Percentiles rank a stretch among this genome's conserved stretches.
Conservation (phyloP, 2,329 filamentous ascomycete genomes). For the Alternaria tenuissima region DNA sequence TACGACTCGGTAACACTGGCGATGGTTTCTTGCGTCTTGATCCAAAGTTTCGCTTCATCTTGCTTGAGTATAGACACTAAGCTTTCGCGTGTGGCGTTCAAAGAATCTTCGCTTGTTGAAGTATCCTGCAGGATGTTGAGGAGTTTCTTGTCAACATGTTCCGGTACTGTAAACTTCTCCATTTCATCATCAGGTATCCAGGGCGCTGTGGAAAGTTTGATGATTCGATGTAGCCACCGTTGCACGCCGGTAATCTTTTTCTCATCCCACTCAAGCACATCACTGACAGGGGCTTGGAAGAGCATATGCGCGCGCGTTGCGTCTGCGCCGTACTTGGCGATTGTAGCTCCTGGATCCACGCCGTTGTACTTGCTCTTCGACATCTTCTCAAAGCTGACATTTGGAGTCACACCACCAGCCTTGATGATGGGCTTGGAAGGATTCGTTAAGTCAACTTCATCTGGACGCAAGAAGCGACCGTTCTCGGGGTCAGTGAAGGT, state of each 20-base stretch:
- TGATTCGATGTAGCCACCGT: conserved; percentile 77
- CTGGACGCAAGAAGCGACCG: conserved; percentile 78
- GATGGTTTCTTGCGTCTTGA: conserved; percentile 73
- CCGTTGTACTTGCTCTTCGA: conserved; percentile 95
- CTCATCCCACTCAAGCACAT: conserved; percentile 89
- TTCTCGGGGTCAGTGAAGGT: conserved; percentile 79
- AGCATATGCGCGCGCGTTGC: conserved; percentile 86
- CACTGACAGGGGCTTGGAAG: conserved; percentile 84
- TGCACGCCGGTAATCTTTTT: conserved; percentile 81
- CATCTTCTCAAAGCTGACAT: conserved; percentile 86
- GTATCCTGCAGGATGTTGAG: conserved; percentile 25
- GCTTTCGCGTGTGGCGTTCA: not conserved
- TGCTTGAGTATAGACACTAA: conserved; percentile 21
- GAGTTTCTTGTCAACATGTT: conserved; percentile 39
- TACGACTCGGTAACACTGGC: conserved; percentile 72
- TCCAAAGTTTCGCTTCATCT: conserved; percentile 63
- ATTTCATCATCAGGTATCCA: conserved; percentile 35
- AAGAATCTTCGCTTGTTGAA: conserved; percentile 9
- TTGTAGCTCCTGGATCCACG: conserved; percentile 78
- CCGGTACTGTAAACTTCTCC: conserved; percentile 26
- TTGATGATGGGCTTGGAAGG: conserved; percentile 67
- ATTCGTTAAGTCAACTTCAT: conserved; percentile 73
- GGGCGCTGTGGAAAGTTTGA: conserved; percentile 58
- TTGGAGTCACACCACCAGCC: conserved; percentile 66
- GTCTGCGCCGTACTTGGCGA: conserved; percentile 80